Evolutionary conservation across 139 green algal species (phyloP).

Genomic region (Choricystis sp.): DNA sequence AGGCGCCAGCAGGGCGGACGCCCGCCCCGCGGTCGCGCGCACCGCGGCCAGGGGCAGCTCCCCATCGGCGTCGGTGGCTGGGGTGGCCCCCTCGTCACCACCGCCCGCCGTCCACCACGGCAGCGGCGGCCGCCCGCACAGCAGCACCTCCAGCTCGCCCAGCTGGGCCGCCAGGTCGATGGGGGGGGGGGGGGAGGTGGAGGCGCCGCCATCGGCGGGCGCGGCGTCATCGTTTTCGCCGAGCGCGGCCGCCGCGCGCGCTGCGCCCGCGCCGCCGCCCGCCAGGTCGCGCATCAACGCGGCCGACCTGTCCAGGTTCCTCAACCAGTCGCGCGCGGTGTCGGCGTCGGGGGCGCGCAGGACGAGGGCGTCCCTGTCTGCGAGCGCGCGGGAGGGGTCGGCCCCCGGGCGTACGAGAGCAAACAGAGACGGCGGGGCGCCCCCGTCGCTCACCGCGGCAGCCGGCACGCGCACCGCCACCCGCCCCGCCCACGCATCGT

Average conservation of each 20-base stretch:
- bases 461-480: neutral
- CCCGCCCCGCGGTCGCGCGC: slow-evolving; percentile 12
- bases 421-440: neutral
- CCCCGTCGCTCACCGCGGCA: neutral
- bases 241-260: neutral
- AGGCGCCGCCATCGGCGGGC: neutral
- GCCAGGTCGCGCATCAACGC: slow-evolving; percentile 6
- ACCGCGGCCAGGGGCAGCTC: slow-evolving; percentile 34
- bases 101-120: slow-evolving; percentile 27
- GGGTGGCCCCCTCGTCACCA: neutral
- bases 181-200: neutral
- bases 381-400: neutral
- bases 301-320: slow-evolving; percentile 9
- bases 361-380: slow-evolving; percentile 13
- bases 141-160: slow-evolving; percentile 35
- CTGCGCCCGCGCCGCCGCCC: slow-evolving; percentile 1
- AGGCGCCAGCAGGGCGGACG: slow-evolving; percentile 10
- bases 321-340: slow-evolving; percentile 2
- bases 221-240: slow-evolving; percentile 1
- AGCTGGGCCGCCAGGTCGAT: slow-evolving; percentile 24
- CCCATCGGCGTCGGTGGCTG: slow-evolving; percentile 35
- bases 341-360: slow-evolving; percentile 7
- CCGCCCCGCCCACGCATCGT: neutral
- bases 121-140: slow-evolving; percentile 23
- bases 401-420: neutral